A percentile compares a stretch with the other conserved stretches of the same genome.
Conservation (phyloP, 2,329 filamentous ascomycete genomes). For the Xylaria sp. region DNA sequence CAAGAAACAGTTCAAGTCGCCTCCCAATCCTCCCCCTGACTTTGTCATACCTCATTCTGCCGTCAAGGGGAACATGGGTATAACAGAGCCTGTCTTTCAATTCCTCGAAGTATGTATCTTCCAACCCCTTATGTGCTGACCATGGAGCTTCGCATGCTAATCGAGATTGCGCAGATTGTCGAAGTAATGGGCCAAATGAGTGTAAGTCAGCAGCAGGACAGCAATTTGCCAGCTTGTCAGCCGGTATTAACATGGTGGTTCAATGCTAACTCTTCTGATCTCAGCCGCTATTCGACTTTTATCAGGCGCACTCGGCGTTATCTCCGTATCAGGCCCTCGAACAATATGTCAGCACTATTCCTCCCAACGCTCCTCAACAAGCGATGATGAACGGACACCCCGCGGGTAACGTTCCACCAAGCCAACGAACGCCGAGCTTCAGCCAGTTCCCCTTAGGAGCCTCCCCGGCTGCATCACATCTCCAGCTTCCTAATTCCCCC, state of each 20-base stretch:
- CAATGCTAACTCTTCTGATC: constrained; percentile 14
- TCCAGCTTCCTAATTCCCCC: constrained; percentile 67
- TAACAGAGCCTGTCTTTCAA: constrained; percentile 66
- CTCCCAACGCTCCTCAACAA: constrained; percentile 47
- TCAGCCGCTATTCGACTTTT: constrained; percentile 62
- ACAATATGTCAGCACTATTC: constrained; percentile 59
- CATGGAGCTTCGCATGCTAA: constrained; percentile 3
- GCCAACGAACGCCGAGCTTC: constrained; percentile 60
- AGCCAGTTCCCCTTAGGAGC: constrained; percentile 64
- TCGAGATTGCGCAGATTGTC: constrained; percentile 54
- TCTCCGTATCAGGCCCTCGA: constrained; percentile 65
- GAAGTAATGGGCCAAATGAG: constrained; percentile 72
- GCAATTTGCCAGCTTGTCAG: neutral
- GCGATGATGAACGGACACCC: constrained; percentile 50
- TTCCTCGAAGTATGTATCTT: constrained; percentile 64
- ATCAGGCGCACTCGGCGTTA: constrained; percentile 58
- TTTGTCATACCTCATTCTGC: constrained; percentile 64
- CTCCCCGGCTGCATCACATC: constrained; percentile 64
- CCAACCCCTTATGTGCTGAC: constrained; percentile 21
- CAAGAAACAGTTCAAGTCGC: constrained; percentile 67
- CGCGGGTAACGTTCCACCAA: constrained; percentile 48
- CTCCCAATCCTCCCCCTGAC: constrained; percentile 63
- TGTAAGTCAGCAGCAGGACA: constrained; percentile 35
- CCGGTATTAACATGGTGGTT: neutral
- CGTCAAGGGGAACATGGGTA: constrained; percentile 62